phyloP scores from a whole-genome alignment of 176 grass and related monocot genomes.

The Aegilops sharonensis region DNA sequence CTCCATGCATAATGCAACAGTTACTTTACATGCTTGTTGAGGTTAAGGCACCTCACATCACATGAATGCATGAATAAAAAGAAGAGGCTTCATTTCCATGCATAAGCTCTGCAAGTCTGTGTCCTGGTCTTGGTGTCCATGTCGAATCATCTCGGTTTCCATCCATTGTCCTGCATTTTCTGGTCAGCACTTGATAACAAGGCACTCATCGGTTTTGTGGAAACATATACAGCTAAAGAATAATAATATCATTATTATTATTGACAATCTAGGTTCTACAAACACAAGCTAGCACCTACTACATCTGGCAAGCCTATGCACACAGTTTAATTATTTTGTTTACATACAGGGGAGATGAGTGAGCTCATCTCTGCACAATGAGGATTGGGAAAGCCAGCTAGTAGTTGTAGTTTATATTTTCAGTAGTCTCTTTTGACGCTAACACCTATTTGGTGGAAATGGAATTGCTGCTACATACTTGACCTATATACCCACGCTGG shows the following conservation, averaged over 20 bases:
- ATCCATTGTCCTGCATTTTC: slow-evolving; percentile 69
- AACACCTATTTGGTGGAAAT: not conserved
- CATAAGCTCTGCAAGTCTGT: too few species aligned
- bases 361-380: not conserved
- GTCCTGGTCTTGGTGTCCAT: not conserved
- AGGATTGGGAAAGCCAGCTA: not conserved
- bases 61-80: too few species aligned
- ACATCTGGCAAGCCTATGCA: not conserved
- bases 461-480: not conserved
- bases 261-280: not conserved
- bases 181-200: not conserved
- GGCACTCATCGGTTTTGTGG: not conserved
- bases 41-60: not conserved
- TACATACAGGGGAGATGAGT: not conserved
- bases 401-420: not conserved
- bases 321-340: not conserved
- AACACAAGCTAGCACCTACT: slow-evolving; percentile 2
- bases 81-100: too few species aligned
- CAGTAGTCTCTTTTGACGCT: not conserved
- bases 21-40: not conserved
- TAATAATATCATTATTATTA: slow-evolving; percentile 21
- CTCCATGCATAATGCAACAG: not conserved
- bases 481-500: not conserved
- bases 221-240: not conserved
- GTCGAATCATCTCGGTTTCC: slow-evolving; percentile 71